phyloP scores from a whole-genome alignment of 306 rosid genomes.

The Oemleria cerasiformis region DNA sequence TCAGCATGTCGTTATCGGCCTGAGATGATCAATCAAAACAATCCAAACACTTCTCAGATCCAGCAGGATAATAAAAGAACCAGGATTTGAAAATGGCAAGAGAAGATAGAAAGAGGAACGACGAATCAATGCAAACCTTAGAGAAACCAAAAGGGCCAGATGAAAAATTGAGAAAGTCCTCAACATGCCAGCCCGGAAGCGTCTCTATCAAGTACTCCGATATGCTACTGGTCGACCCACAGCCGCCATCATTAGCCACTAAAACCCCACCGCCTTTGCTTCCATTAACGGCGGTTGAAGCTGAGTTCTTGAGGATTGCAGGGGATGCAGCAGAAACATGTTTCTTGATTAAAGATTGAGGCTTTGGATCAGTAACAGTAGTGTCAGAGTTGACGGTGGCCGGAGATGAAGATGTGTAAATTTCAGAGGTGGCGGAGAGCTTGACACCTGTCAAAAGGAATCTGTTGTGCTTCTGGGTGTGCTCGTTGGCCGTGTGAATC shows the following conservation, averaged over 20 bases:
- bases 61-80: not conserved
- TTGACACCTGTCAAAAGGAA: slow-evolving; percentile 76
- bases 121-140: slow-evolving; percentile 44
- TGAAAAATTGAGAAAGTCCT: slow-evolving; percentile 72
- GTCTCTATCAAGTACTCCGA: slow-evolving; percentile 87
- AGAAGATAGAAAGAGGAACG: not conserved
- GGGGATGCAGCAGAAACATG: slow-evolving; percentile 15
- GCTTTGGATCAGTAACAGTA: slow-evolving; percentile 20
- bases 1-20: slow-evolving; percentile 34
- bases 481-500: slow-evolving; percentile 73
- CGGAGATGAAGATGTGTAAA: slow-evolving; percentile 22
- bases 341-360: slow-evolving; percentile 11
- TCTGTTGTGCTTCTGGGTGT: slow-evolving; percentile 69
- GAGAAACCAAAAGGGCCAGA: slow-evolving; percentile 43
- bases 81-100: not conserved
- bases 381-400: slow-evolving; percentile 7
- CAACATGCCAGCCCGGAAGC: slow-evolving; percentile 93
- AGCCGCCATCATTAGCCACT: slow-evolving; percentile 19
- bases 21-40: slow-evolving; percentile 18
- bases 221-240: slow-evolving; percentile 49
- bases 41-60: not conserved
- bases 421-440: slow-evolving; percentile 47
- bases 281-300: slow-evolving; percentile 10
- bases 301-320: slow-evolving; percentile 20
- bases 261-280: slow-evolving; percentile 6